Evolutionary conservation across 2,329 filamentous ascomycete species (phyloP), one percentile per base, ranked within the genome.

Genomic region (Cadophora luteo-olivacea): DNA sequence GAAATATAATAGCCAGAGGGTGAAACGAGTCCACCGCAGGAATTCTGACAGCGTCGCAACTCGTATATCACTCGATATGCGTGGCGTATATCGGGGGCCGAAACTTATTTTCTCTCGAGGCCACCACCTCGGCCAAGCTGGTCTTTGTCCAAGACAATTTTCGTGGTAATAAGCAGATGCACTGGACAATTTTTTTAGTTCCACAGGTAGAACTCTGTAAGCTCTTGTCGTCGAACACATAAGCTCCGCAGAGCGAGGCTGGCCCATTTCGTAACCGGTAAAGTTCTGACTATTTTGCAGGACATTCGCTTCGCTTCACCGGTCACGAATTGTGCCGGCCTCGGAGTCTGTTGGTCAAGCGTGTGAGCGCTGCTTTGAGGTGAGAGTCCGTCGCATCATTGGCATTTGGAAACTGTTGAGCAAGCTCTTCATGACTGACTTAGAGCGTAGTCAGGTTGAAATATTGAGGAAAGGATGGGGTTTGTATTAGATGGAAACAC

Each of bases 21-120:
- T 9, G 29, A 19, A 8, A 19, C 1, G 16, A 60, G 25, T 9
- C 22, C 32, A 24, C 12, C 36, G 19, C 36, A 45, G 57, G 7
- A 41, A 25, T 19, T 60, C 22, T 4, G 32, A 38, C 19, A 12
- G 36, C 25, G 22, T 19, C 6, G n/a, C 36, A 12, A 41, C 36
- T 33, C 22, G 12, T 24, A 60, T 45, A 60, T 29, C 33, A 41
- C 33, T 60, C 12, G 36, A 45, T 55, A 41, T 45, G 57, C 33
- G 14, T 41, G 57, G 36, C 57, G 22, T 25, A 41, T 41, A 36
- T 60, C 57, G 33, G 57, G 33, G 57, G 33, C 57, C 57, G 33
- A 38, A 16, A 58, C 11, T 12, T 58, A 19, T 29, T 3, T 24
- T 58, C n/a, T 58, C 11, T 25, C 25, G 3, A 41, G 57, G 33